Conservation (phyloP, 2,329 filamentous ascomycete genomes). For the Fusarium annulatum region DNA sequence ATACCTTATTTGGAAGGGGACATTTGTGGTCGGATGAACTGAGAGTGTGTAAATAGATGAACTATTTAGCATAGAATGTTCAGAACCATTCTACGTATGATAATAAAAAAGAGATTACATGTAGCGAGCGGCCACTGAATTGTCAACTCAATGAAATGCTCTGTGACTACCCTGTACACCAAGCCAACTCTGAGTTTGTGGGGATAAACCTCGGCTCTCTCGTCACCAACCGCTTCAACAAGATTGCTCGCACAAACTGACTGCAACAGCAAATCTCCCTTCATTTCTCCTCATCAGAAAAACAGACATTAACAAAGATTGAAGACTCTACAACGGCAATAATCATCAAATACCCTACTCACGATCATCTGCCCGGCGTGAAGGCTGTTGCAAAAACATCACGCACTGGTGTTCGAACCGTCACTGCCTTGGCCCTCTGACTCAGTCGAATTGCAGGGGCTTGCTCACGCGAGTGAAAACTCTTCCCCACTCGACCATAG, state of each 20-base stretch:
- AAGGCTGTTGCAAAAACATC: constrained; percentile 21
- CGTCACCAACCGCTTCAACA: neutral
- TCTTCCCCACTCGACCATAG: constrained; percentile 49
- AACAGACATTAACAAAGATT: neutral
- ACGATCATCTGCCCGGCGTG: rapidly evolving
- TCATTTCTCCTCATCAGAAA: neutral
- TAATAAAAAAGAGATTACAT: no score
- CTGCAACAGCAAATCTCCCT: neutral
- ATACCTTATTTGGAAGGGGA: neutral
- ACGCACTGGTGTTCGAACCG: constrained; percentile 42
- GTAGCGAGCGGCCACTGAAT: no score
- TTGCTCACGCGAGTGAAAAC: constrained; percentile 20
- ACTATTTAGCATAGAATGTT: rapidly evolving
- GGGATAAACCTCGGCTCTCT: constrained; percentile 4
- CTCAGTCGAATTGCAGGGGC: constrained; percentile 24
- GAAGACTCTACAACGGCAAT: neutral
- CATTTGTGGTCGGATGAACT: neutral
- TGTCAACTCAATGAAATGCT: neutral
- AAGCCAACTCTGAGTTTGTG: neutral
- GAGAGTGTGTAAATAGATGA: neutral
- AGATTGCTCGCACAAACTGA: neutral
- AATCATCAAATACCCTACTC: neutral
- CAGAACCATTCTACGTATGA: no score
- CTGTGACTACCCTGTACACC: neutral
- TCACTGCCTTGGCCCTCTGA: constrained; percentile 37